Conservation (phyloP, 2,329 filamentous ascomycete species). For the Aspergillus pseudoglaucus region DNA sequence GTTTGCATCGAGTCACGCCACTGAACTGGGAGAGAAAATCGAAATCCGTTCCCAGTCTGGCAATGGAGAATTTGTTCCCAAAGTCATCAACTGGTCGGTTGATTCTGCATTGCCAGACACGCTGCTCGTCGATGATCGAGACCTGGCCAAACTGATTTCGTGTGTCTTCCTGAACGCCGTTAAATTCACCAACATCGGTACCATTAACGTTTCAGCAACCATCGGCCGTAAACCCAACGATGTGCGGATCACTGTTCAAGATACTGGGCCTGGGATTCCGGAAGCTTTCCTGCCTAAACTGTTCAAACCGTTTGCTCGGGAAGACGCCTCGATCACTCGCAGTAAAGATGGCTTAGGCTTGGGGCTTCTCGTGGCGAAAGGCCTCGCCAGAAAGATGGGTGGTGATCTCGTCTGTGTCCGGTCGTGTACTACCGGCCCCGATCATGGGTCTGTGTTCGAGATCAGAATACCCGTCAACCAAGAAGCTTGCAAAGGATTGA, state of each 20-base stretch:
- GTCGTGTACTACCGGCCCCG: slow-evolving; percentile 55
- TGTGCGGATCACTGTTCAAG: slow-evolving; percentile 56
- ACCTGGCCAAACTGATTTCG: slow-evolving; percentile 57
- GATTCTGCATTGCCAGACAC: slow-evolving; percentile 41
- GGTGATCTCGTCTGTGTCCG: slow-evolving; percentile 60
- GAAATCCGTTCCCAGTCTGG: slow-evolving; percentile 39
- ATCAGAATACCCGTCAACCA: slow-evolving; percentile 58
- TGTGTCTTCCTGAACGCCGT: slow-evolving; percentile 61
- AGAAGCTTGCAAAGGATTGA: slow-evolving; percentile 40
- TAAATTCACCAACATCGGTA: slow-evolving; percentile 63
- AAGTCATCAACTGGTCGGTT: slow-evolving; percentile 44
- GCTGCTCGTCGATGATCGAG: slow-evolving; percentile 53
- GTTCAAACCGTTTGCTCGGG: slow-evolving; percentile 64
- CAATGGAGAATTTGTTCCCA: slow-evolving; percentile 38
- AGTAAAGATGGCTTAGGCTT: slow-evolving; percentile 63
- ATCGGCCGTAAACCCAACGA: slow-evolving; percentile 48
- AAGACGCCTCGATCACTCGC: slow-evolving; percentile 62
- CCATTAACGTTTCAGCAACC: slow-evolving; percentile 51
- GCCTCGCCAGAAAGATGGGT: slow-evolving; percentile 60
- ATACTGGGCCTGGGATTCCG: slow-evolving; percentile 64
- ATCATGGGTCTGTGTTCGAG: slow-evolving; percentile 62
- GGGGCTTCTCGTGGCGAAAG: slow-evolving; percentile 66
- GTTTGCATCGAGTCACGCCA: slow-evolving; percentile 40
- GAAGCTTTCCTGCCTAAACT: slow-evolving; percentile 59
- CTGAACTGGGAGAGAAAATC: slow-evolving; percentile 40